A percentile compares a stretch with the other conserved stretches of the same genome.
Evolutionary conservation across 2,329 filamentous ascomycete species (phyloP).

Genomic region (Metarhizium anisopliae): DNA sequence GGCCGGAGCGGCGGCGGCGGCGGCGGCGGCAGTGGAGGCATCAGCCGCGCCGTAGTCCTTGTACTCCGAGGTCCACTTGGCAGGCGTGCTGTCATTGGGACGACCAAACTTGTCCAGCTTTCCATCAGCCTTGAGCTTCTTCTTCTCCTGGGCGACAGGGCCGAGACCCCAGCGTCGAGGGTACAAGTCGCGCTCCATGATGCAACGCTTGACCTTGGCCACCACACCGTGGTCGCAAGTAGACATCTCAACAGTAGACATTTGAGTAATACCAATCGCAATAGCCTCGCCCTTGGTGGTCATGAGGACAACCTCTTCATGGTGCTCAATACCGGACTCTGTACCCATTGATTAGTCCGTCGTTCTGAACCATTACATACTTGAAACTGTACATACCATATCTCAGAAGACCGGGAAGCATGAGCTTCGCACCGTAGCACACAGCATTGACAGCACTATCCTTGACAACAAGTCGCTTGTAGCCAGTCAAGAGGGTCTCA

Average conservation of each 20-base stretch:
- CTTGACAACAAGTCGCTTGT: slow-evolving; percentile 98
- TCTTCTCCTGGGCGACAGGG: slow-evolving; percentile 90
- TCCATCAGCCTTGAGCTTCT: slow-evolving; percentile 97
- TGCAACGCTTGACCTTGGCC: slow-evolving; percentile 97
- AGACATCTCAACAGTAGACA: slow-evolving; percentile 95
- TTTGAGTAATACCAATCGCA: slow-evolving; percentile 89
- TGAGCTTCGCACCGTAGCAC: slow-evolving; percentile 97
- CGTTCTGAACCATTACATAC: not conserved
- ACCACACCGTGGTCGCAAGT: slow-evolving; percentile 97
- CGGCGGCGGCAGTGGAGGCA: slow-evolving; percentile 32
- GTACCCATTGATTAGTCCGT: slow-evolving; percentile 13
- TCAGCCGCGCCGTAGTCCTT: slow-evolving; percentile 69
- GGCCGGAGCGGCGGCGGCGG: slow-evolving; percentile 30
- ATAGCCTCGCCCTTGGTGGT: slow-evolving; percentile 99
- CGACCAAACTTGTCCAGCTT: slow-evolving; percentile 98
- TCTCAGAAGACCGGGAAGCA: slow-evolving; percentile 91
- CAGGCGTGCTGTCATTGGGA: slow-evolving; percentile 83
- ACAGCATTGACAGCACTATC: slow-evolving; percentile 78
- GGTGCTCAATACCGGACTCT: slow-evolving; percentile 85
- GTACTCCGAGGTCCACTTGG: slow-evolving; percentile 88
- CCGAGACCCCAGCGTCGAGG: slow-evolving; percentile 94
- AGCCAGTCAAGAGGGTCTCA: slow-evolving; percentile 82
- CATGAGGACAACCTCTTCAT: slow-evolving; percentile 96
- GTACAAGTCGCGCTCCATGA: slow-evolving; percentile 99
- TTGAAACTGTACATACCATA: slow-evolving; percentile 53